A percentile compares a stretch with the other conserved stretches of the same genome.
Evolutionary conservation across 768 basidiomycete genomes (phyloP).

Genomic region (Mycena pura): DNA sequence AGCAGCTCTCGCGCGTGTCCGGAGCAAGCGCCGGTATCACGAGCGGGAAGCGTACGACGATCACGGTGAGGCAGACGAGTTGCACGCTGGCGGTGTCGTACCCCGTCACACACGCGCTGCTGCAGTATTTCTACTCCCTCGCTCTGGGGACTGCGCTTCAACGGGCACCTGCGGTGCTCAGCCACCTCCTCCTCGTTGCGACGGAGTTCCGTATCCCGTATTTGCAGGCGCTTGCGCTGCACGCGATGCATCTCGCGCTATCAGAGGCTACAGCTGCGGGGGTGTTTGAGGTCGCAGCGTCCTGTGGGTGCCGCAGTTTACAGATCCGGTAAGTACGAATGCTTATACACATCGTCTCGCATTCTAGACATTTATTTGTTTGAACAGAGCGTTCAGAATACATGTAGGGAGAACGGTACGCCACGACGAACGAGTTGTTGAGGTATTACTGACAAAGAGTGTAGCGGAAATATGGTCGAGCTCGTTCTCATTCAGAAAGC

Average conservation of each 20-base stretch:
- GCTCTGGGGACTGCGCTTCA: conserved; percentile 23
- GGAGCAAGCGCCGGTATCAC: background rate
- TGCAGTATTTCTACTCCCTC: conserved; percentile 29
- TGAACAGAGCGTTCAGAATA: conserved; percentile 15
- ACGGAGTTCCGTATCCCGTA: conserved; percentile 19
- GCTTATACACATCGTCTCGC: too few species aligned
- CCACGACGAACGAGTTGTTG: background rate
- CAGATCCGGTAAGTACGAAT: conserved; percentile 17
- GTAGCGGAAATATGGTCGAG: background rate
- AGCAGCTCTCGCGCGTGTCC: conserved; percentile 3
- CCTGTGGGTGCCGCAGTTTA: conserved; percentile 25
- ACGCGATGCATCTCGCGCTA: conserved; percentile 28
- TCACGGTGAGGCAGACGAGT: conserved; percentile 2
- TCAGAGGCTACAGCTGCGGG: conserved; percentile 13
- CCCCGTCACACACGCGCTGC: conserved; percentile 22
- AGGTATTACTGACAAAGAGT: background rate
- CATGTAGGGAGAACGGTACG: background rate
- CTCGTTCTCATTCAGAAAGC: conserved; percentile 19
- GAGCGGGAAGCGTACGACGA: conserved; percentile 1
- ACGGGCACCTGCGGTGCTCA: conserved; percentile 26
- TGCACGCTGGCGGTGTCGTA: conserved; percentile 19
- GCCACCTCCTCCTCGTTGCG: conserved; percentile 24
- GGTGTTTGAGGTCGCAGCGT: conserved; percentile 23
- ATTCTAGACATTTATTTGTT: background rate
- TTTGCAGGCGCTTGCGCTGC: conserved; percentile 18